Conservation (phyloP, 208 protist genomes). For the Crithidia brevicula region DNA sequence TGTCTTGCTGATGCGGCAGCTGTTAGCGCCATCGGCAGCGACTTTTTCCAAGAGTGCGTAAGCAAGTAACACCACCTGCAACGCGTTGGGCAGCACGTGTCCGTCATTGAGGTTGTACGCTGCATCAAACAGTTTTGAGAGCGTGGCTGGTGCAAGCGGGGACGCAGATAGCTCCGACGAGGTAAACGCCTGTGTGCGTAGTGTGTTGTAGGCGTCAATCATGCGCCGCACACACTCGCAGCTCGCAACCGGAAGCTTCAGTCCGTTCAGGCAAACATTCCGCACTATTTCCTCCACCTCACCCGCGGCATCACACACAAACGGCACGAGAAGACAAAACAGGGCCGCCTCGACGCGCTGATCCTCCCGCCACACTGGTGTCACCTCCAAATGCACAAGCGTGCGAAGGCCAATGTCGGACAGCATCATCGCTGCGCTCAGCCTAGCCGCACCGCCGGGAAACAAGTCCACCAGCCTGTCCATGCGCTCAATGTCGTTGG, state of each 20-base stretch:
- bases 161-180: conserved; percentile 23
- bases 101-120: conserved; percentile 62
- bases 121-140: conserved; percentile 61
- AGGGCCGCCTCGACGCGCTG: conserved; percentile 31
- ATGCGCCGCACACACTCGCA: conserved; percentile 64
- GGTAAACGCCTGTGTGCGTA: conserved; percentile 34
- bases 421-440: conserved; percentile 39
- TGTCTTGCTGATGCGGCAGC: background rate
- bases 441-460: background rate
- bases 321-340: conserved; percentile 60
- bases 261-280: conserved; percentile 71
- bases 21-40: background rate
- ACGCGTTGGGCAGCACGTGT: conserved; percentile 41
- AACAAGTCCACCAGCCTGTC: conserved; percentile 36
- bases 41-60: conserved; percentile 54
- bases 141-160: conserved; percentile 22
- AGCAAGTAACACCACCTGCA: conserved; percentile 63
- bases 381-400: conserved; percentile 29
- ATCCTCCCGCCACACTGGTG: conserved; percentile 15
- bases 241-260: conserved; percentile 72
- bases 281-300: conserved; percentile 55
- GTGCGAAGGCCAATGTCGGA: conserved; percentile 40
- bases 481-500: conserved; percentile 51
- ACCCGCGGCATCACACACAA: conserved; percentile 39
- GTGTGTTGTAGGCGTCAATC: conserved; percentile 65